Evolutionary conservation across 2,329 filamentous ascomycete species (phyloP), one percentile per base, ranked within the genome.

Genomic region (Phialophora expanda): DNA sequence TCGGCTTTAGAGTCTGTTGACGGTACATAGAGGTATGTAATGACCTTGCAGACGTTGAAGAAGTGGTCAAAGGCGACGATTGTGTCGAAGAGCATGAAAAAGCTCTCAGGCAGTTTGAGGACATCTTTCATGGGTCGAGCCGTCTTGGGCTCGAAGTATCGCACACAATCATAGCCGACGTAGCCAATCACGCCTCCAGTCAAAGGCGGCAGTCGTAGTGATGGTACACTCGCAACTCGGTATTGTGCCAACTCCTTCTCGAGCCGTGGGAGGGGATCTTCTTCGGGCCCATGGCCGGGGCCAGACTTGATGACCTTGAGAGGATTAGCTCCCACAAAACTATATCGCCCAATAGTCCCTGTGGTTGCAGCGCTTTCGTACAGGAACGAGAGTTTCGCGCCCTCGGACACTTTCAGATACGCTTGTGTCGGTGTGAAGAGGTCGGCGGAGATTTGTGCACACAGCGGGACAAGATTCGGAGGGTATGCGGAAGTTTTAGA

Each of bases 131-230:
- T 87, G 2, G 92, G 87, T 57, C 93, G 87, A 28, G 89, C 89
- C n/a, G 95, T 98, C 84, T 93, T 96, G 68, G 95, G 95, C 83
- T 99, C 95, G 73, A 99, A 99, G 80, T 98, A 98, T 75, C 90
- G 89, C 74, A 99, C 92, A 78, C 95, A 99, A 77, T 99, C 95
- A 76, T 99, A 99, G 61, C 93, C 93, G 5, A 98, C 92, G 77
- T 98, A 99, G 66, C 95, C 95, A 74, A 99, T 92, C 12, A 93
- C 95, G 57, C 95, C 95, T 48, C 93, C 95, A 0, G 91, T 92
- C 80, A 99, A 82, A 28, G 92, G 91, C 59, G 95, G 95, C 44
- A 99, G 84, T 73, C 86, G 86, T 74, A 98, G 81, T 0, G 89
- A 91, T 0, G 95, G 93, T 3, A 99, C 87, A 48, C 91, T 86